Percentiles rank a stretch among this genome's conserved stretches.
Evolutionary conservation across 331 rosid species (phyloP).

Genomic region (Saraca asoca): DNA sequence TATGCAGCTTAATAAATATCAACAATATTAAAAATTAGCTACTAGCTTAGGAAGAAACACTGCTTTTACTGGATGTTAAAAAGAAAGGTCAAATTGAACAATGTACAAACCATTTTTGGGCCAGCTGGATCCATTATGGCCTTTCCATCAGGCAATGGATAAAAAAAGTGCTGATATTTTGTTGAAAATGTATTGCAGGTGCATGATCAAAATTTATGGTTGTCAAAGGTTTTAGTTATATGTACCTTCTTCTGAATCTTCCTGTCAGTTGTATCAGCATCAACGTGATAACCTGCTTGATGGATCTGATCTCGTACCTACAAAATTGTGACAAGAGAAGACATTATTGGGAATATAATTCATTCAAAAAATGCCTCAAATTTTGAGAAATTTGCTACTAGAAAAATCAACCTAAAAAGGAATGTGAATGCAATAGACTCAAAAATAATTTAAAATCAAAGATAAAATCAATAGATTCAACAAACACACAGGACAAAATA

Average conservation of each 20-base stretch:
- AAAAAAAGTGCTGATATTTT: slow-evolving; percentile 16
- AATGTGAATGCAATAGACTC: too few relatives aligned
- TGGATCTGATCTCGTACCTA: slow-evolving; percentile 79
- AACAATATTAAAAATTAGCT: too few relatives aligned
- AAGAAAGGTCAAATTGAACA: slow-evolving; percentile 3
- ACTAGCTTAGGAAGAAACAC: too few relatives aligned
- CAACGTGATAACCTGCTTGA: slow-evolving; percentile 73
- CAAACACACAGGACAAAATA: too few relatives aligned
- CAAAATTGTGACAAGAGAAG: slow-evolving; percentile 34
- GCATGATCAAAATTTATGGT: not conserved
- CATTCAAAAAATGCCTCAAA: too few relatives aligned
- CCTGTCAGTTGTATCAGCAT: slow-evolving; percentile 84
- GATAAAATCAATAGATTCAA: too few relatives aligned
- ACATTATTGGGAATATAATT: not conserved
- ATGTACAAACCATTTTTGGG: slow-evolving; percentile 8
- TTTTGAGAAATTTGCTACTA: too few relatives aligned
- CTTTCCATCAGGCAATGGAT: slow-evolving; percentile 15
- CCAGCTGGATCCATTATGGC: slow-evolving; percentile 7
- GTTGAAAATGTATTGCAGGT: slow-evolving; percentile 2
- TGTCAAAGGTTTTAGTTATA: not conserved
- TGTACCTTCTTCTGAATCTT: slow-evolving; percentile 89
- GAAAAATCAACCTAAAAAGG: too few relatives aligned
- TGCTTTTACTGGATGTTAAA: not conserved
- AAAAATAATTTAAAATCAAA: too few relatives aligned
- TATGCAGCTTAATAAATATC: not conserved